phyloP scores from a whole-genome alignment of 768 basidiomycete species.

The Collybiopsis confluens region DNA sequence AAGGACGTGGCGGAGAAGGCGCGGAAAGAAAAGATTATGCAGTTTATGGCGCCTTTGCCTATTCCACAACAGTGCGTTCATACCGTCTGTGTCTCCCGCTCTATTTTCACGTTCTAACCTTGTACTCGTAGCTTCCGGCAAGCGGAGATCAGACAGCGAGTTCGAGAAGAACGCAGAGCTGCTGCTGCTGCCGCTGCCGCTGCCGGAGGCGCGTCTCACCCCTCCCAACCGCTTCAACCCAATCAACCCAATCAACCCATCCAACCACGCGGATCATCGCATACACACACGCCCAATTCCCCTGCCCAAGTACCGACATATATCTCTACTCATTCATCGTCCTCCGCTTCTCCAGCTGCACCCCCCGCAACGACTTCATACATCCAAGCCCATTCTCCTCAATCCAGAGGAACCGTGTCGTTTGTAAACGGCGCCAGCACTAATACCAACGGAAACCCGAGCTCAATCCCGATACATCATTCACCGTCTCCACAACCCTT shows the following conservation, averaged over 20 bases:
- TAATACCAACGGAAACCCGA: too few species aligned
- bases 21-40: conserved; percentile 68
- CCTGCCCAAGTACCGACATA: conserved; percentile 6
- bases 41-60: conserved; percentile 63
- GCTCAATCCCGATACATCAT: conserved; percentile 26
- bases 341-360: conserved; percentile 10
- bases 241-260: too few species aligned
- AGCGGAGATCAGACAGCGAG: conserved; percentile 21
- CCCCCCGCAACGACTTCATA: conserved; percentile 19
- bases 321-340: not conserved
- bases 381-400: conserved; percentile 29
- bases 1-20: conserved; percentile 75
- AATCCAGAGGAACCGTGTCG: too few species aligned
- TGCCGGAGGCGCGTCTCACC: not conserved
- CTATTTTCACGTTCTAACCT: not conserved
- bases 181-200: not conserved
- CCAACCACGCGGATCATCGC: too few species aligned
- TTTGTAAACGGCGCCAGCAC: too few species aligned
- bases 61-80: conserved; percentile 31
- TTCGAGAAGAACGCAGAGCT: conserved; percentile 6
- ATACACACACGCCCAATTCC: too few species aligned
- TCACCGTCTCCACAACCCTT: conserved; percentile 27
- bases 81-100: not conserved
- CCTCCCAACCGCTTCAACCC: conserved; percentile 17
- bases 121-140: conserved; percentile 15